Conservation (phyloP, 1,139 yeast species). For the Candida tetrigidarum region DNA sequence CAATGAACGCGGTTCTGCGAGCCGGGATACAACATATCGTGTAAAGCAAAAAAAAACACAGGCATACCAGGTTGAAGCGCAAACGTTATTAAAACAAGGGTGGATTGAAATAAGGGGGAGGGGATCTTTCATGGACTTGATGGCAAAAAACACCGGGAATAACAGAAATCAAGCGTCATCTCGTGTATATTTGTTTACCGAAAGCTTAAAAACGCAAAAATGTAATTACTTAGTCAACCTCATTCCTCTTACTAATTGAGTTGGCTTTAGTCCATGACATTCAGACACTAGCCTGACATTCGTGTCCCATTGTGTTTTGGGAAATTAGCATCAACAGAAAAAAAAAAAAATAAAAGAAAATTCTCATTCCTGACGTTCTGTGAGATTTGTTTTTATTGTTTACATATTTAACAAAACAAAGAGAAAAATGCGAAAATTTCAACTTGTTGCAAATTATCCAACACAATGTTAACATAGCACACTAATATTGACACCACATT, state of each 20-base stretch:
- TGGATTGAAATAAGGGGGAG: no score
- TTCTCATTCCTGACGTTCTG: constrained; percentile 7
- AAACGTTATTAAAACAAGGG: background rate
- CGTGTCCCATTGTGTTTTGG: background rate
- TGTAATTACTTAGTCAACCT: no score
- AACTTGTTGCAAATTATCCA: constrained; percentile 5
- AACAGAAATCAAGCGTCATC: no score
- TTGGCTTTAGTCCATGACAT: background rate
- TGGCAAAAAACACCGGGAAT: no score
- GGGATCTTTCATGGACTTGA: no score
- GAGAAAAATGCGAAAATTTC: constrained; percentile 1
- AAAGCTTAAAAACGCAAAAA: no score
- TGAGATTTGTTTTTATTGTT: no score
- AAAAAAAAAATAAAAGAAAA: background rate
- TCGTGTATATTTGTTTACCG: no score
- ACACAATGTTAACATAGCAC: background rate
- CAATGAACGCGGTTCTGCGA: no score
- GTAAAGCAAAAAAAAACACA: background rate
- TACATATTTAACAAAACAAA: background rate
- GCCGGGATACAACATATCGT: background rate
- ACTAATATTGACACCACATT: no score
- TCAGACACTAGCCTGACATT: no score
- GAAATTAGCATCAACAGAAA: background rate
- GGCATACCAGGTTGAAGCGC: background rate
- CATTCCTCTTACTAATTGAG: no score